phyloP scores from a whole-genome alignment of 345 rosid species.

The Diplotaxis tenuifolia region DNA sequence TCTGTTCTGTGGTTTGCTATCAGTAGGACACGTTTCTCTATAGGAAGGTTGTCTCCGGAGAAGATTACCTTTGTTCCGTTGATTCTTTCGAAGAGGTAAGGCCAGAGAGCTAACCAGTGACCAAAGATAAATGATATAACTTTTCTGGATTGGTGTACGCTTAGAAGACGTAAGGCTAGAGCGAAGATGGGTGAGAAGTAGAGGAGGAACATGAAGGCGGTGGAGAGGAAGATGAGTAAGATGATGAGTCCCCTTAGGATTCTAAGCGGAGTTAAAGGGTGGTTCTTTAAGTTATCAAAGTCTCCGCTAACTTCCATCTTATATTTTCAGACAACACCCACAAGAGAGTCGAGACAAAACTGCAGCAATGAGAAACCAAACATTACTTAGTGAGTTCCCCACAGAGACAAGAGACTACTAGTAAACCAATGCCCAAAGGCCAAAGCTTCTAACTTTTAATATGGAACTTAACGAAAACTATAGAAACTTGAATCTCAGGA shows the following conservation, averaged over 20 bases:
- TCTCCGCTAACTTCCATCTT: conserved; percentile 51
- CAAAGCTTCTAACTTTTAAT: not conserved
- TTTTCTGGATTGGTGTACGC: conserved; percentile 54
- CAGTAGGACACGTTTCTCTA: conserved; percentile 56
- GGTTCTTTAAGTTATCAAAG: conserved; percentile 48
- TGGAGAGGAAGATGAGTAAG: conserved; percentile 58
- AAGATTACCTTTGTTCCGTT: conserved; percentile 66
- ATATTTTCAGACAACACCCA: conserved; percentile 27
- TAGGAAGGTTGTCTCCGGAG: conserved; percentile 62
- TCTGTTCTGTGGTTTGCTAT: conserved; percentile 84
- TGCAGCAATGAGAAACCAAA: not conserved
- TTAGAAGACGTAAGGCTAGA: conserved; percentile 45
- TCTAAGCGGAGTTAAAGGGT: conserved; percentile 59
- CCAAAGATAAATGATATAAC: conserved; percentile 55
- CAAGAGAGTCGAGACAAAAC: not conserved
- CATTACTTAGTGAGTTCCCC: not conserved
- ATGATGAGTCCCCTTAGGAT: conserved; percentile 62
- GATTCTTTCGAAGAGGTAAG: conserved; percentile 72
- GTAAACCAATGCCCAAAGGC: not conserved
- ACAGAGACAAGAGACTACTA: not conserved
- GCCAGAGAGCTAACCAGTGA: conserved; percentile 80
- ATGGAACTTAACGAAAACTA: not conserved
- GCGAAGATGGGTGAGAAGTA: conserved; percentile 57
- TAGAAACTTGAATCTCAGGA: not conserved
- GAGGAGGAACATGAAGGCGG: conserved; percentile 63